Conservation (phyloP, 768 basidiomycete species). For the Cantharellus cinnabarinus region DNA sequence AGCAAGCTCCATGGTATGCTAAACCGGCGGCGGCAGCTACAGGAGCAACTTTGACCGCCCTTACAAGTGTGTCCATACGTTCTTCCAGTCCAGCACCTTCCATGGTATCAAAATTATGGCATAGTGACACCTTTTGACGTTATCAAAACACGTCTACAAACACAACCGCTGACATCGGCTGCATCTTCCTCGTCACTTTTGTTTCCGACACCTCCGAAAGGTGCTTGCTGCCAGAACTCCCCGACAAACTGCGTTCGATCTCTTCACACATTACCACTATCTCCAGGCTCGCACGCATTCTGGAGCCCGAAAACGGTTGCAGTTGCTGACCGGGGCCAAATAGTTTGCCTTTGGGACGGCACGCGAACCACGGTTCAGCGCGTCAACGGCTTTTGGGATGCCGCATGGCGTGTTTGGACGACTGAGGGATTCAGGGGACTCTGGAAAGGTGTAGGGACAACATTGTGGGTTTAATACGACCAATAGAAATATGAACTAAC, state of each 20-base stretch:
- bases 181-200: constrained; percentile 2
- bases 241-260: constrained; percentile 41
- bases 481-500: background rate
- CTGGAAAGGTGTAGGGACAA: constrained; percentile 90
- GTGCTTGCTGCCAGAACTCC: constrained; percentile 51
- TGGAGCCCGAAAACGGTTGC: constrained; percentile 40
- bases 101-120: background rate
- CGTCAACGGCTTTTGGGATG: constrained; percentile 72
- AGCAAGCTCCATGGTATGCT: background rate
- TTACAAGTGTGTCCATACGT: constrained; percentile 40
- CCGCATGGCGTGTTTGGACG: constrained; percentile 55
- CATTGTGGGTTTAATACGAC: constrained; percentile 33
- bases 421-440: constrained; percentile 69
- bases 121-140: constrained; percentile 99
- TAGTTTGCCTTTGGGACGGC: constrained; percentile 71
- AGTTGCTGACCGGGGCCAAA: constrained; percentile 23
- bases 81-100: constrained; percentile 6
- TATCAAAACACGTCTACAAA: constrained; percentile 89
- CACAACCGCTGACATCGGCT: constrained; percentile 39
- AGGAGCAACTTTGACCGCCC: constrained; percentile 60
- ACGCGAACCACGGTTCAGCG: constrained; percentile 40
- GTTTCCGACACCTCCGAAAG: constrained; percentile 17
- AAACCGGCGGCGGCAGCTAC: constrained; percentile 41
- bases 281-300: constrained; percentile 29
- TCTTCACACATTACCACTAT: background rate